A percentile compares a stretch with the other conserved stretches of the same genome.
Evolutionary conservation across 2,329 filamentous ascomycete genomes (phyloP).

Genomic region (Trichoderma sp.): DNA sequence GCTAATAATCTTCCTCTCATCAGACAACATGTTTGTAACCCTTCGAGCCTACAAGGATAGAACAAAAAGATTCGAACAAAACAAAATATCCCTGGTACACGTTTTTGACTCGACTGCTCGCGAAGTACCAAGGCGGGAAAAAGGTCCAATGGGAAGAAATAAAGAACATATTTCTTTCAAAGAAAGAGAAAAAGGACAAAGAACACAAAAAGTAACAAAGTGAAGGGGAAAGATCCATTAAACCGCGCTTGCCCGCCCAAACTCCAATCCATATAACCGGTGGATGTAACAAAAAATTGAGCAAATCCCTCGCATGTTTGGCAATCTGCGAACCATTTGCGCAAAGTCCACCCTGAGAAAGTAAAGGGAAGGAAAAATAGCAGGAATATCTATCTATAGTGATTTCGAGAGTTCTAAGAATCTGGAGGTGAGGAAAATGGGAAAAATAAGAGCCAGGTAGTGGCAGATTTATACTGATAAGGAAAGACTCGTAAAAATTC

Average conservation of each 20-base stretch:
- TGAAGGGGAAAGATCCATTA: neutral
- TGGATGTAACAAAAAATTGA: neutral
- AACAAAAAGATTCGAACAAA: neutral
- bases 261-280: neutral
- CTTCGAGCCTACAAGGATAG: neutral
- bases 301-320: neutral
- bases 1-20: neutral
- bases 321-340: neutral
- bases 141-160: neutral
- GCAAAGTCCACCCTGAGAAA: neutral
- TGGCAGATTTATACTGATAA: neutral
- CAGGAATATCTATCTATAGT: neutral
- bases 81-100: neutral
- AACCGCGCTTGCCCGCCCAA: conserved; percentile 10
- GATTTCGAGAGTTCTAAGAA: neutral
- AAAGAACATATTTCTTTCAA: neutral
- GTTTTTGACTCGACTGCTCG: neutral
- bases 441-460: neutral
- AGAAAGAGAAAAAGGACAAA: neutral
- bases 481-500: neutral
- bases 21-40: neutral
- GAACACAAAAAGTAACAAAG: neutral
- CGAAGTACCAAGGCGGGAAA: neutral
- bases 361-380: neutral
- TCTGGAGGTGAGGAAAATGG: neutral